These are phyloP conservation scores for Plasmodium billcollinsi DNA, from an alignment of 169 alveolate genomes.

Conservation along the genomic window DNA sequence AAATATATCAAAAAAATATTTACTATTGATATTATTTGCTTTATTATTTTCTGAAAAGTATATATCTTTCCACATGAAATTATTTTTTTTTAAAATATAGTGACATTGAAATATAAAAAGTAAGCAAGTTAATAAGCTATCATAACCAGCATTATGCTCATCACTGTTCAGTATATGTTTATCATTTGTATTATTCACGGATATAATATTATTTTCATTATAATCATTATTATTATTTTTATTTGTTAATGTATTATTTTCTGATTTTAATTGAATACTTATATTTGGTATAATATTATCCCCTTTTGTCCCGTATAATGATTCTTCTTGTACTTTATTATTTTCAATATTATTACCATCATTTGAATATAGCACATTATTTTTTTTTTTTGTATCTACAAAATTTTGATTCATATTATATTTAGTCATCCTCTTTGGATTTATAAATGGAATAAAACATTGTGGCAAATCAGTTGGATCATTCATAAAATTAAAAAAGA, in stretches of 20 bases:
- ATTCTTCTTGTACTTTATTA: not conserved
- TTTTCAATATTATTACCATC: not conserved
- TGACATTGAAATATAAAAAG: constrained; percentile 87
- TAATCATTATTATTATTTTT: not conserved
- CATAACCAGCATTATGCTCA: constrained; percentile 91
- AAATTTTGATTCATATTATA: not conserved
- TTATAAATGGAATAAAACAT: constrained; percentile 52
- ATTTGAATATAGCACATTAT: not conserved
- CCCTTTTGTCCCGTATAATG: not conserved
- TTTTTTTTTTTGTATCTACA: not conserved
- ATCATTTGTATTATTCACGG: constrained; percentile 4
- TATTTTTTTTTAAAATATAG: constrained; percentile 77
- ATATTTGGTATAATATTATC: no score
- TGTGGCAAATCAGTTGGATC: constrained; percentile 59
- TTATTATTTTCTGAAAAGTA: constrained; percentile 44
- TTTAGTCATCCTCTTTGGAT: not conserved
- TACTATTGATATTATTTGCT: constrained; percentile 8
- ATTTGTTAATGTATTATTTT: not conserved
- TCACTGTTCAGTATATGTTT: constrained; percentile 58
- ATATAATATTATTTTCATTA: constrained; percentile 5
- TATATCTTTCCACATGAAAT: constrained; percentile 65
- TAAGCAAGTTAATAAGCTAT: constrained; percentile 89
- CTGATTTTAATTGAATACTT: not conserved
- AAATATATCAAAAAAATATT: constrained; percentile 60
- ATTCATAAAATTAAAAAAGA: constrained; percentile 56